phyloP scores from a whole-genome alignment of 2,329 filamentous ascomycete species.

The Hansfordia pulvinata region DNA sequence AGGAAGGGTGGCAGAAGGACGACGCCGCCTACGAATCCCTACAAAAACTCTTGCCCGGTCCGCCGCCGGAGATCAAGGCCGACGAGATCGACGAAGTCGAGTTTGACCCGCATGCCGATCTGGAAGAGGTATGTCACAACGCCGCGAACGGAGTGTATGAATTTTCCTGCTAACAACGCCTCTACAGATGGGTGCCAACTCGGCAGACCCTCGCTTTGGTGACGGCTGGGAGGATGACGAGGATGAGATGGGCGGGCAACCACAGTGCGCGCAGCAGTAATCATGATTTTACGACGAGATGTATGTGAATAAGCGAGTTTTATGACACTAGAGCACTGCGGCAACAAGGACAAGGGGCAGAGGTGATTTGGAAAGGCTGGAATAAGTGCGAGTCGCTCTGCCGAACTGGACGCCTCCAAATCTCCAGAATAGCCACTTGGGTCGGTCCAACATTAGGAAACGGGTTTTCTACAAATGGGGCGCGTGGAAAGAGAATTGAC shows the following conservation, averaged over 20 bases:
- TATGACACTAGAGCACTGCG: no score
- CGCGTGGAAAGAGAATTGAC: no score
- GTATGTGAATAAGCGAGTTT: no score
- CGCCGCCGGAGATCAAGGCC: constrained; percentile 45
- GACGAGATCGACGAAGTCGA: constrained; percentile 78
- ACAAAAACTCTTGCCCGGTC: constrained; percentile 60
- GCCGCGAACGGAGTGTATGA: no score
- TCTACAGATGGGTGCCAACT: constrained; percentile 56
- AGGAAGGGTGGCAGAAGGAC: constrained; percentile 68
- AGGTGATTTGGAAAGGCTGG: no score
- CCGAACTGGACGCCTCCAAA: no score
- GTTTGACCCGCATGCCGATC: constrained; percentile 68
- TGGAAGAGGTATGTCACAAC: constrained; percentile 66
- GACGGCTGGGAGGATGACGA: constrained; percentile 61
- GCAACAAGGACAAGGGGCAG: no score
- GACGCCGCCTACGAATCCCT: constrained; percentile 59
- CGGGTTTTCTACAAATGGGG: no score
- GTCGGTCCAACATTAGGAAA: no score
- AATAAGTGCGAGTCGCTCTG: no score
- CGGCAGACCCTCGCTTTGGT: constrained; percentile 52
- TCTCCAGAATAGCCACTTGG: no score
- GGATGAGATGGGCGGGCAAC: constrained; percentile 48
- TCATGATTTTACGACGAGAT: constrained; percentile 14
- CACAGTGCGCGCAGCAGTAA: constrained; percentile 66
- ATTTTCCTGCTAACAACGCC: constrained; percentile 12